A percentile compares a stretch with the other conserved stretches of the same genome.
Evolutionary conservation across 306 rosid genomes (phyloP).

Genomic region (Clitoria ternatea): DNA sequence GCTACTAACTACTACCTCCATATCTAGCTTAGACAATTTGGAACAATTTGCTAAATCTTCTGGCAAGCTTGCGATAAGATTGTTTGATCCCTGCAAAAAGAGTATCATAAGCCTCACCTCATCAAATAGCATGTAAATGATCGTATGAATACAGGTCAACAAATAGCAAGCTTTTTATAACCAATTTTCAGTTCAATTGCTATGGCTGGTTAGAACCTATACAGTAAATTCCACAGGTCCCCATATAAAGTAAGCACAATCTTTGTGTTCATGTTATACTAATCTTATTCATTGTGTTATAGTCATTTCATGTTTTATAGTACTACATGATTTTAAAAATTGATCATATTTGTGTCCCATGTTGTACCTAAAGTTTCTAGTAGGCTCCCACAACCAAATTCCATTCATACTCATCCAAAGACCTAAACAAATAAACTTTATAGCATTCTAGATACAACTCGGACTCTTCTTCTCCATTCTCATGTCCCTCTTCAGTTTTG

Average conservation of each 20-base stretch:
- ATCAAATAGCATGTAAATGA: background rate
- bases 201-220: slow-evolving; percentile 13
- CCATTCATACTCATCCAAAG: background rate
- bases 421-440: background rate
- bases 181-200: slow-evolving; percentile 13
- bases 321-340: background rate
- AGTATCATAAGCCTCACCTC: slow-evolving; percentile 21
- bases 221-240: background rate
- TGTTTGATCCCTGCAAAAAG: slow-evolving; percentile 73
- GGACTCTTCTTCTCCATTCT: too few relatives aligned
- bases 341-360: background rate
- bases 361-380: background rate
- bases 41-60: slow-evolving; percentile 76
- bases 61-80: slow-evolving; percentile 66
- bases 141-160: background rate
- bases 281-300: background rate
- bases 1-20: slow-evolving; percentile 63
- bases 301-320: background rate
- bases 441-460: slow-evolving; percentile 2
- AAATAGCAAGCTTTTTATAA: slow-evolving; percentile 12
- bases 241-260: background rate
- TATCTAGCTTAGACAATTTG: slow-evolving; percentile 73
- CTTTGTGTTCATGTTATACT: background rate
- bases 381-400: background rate
- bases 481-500: too few relatives aligned